Evolutionary conservation across 306 rosid genomes (phyloP).

Genomic region (Neltuma alba): DNA sequence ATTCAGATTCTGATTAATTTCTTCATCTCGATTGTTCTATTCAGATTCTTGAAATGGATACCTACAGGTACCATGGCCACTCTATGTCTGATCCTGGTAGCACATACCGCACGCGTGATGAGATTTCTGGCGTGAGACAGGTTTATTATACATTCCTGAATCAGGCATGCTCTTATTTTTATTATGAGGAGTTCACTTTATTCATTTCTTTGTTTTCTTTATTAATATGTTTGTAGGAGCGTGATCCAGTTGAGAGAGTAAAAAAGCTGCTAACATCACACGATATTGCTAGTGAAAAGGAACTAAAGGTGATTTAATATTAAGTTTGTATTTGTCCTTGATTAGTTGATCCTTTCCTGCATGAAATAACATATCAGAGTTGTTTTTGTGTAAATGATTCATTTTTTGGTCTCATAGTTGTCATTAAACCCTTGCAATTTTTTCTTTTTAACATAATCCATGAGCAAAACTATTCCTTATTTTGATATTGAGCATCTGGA

Average conservation of each 20-base stretch:
- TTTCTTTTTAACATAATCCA: background rate
- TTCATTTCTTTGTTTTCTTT: conserved; percentile 2
- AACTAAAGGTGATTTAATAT: conserved; percentile 64
- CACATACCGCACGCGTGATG: conserved; percentile 93
- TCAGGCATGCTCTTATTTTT: background rate
- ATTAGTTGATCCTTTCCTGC: background rate
- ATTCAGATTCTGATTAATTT: conserved; percentile 24
- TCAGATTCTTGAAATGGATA: conserved; percentile 94
- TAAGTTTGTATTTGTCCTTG: conserved; percentile 9
- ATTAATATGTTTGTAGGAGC: conserved; percentile 61
- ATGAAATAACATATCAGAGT: background rate
- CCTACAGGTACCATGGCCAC: conserved; percentile 94
- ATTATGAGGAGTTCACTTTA: conserved; percentile 5
- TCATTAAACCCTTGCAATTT: background rate
- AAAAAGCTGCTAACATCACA: conserved; percentile 68
- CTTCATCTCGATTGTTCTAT: conserved; percentile 33
- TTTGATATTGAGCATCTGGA: background rate
- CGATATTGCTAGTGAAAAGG: conserved; percentile 75
- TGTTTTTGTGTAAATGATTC: background rate
- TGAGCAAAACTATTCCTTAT: conserved; percentile 13
- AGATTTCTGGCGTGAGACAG: conserved; percentile 91
- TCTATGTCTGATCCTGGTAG: conserved; percentile 99
- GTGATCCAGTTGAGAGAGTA: conserved; percentile 86
- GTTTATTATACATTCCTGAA: conserved; percentile 34
- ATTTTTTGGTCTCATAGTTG: background rate